Conservation (phyloP, 257 asterid genomes). For the Thymus mandschuricus region DNA sequence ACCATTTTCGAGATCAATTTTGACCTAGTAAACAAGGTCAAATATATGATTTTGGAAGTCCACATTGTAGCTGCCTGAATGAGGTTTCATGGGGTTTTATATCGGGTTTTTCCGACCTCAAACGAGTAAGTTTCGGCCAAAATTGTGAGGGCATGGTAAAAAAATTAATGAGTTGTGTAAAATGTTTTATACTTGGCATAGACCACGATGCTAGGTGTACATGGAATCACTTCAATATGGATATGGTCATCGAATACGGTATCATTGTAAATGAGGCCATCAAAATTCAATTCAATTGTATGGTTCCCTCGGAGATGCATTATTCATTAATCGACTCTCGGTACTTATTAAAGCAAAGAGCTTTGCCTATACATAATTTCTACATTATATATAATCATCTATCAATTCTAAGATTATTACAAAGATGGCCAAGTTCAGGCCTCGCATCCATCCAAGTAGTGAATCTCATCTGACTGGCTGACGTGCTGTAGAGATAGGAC, state of each 20-base stretch:
- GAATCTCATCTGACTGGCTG: conserved; percentile 63
- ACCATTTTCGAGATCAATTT: no score
- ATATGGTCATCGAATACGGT: not conserved
- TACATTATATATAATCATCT: conserved; percentile 38
- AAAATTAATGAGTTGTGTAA: no score
- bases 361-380: conserved; percentile 34
- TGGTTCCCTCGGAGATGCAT: conserved; percentile 19
- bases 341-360: conserved; percentile 14
- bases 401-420: conserved; percentile 81
- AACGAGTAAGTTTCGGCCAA: no score
- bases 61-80: no score
- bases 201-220: not conserved
- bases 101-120: no score
- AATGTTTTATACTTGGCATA: no score
- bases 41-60: no score
- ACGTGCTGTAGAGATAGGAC: conserved; percentile 79
- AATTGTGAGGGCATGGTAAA: no score
- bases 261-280: not conserved
- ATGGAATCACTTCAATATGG: not conserved
- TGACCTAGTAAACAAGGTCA: no score
- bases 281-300: conserved; percentile 1
- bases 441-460: conserved; percentile 86
- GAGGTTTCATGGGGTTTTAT: no score
- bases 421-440: conserved; percentile 95
- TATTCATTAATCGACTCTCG: conserved; percentile 16